Percentiles rank a stretch among this genome's conserved stretches.
phyloP scores from a whole-genome alignment of 2,329 filamentous ascomycete species.

The Diaporthe humulicola region DNA sequence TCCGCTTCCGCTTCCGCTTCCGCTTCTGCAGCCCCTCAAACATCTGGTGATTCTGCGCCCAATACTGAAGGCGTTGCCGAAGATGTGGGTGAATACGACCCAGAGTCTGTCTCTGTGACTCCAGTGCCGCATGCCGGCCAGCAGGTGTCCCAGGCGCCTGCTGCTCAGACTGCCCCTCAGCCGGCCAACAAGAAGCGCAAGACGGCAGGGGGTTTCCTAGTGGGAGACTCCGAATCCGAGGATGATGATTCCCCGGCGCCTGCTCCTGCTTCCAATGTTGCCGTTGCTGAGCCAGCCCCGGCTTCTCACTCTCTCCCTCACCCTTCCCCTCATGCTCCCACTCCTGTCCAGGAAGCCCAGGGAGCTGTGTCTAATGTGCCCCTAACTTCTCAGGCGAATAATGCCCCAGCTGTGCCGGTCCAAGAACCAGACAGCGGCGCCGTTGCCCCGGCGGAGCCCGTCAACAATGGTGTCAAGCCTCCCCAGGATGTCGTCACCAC shows the following conservation, averaged over 20 bases:
- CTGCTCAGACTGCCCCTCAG: conserved; percentile 49
- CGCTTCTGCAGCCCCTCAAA: conserved; percentile 60
- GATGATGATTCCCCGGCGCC: conserved; percentile 53
- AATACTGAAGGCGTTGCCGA: conserved; percentile 59
- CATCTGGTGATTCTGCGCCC: conserved; percentile 61
- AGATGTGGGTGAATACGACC: conserved; percentile 70
- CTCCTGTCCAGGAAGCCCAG: conserved; percentile 46
- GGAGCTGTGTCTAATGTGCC: conserved; percentile 50
- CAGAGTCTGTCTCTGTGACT: conserved; percentile 64
- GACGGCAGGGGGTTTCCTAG: conserved; percentile 70
- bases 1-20: conserved; percentile 41
- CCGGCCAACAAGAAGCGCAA: conserved; percentile 66
- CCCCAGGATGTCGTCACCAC: conserved; percentile 39
- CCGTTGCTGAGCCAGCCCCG: conserved; percentile 39
- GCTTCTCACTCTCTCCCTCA: conserved; percentile 40
- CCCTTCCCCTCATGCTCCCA: conserved; percentile 40
- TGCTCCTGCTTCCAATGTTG: conserved; percentile 44
- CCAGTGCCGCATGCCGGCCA: conserved; percentile 33
- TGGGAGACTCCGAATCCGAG: conserved; percentile 72
- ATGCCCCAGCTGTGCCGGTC: conserved; percentile 35
- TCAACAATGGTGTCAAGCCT: conserved; percentile 74
- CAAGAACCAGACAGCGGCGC: conserved; percentile 56
- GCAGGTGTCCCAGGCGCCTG: conserved; percentile 42
- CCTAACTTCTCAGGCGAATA: conserved; percentile 46
- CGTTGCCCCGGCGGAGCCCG: conserved; percentile 58